Evolutionary conservation across 192 early-diverging fungal genomes (phyloP), one percentile per base, ranked within the genome.

Genomic region (Podila verticillata): DNA sequence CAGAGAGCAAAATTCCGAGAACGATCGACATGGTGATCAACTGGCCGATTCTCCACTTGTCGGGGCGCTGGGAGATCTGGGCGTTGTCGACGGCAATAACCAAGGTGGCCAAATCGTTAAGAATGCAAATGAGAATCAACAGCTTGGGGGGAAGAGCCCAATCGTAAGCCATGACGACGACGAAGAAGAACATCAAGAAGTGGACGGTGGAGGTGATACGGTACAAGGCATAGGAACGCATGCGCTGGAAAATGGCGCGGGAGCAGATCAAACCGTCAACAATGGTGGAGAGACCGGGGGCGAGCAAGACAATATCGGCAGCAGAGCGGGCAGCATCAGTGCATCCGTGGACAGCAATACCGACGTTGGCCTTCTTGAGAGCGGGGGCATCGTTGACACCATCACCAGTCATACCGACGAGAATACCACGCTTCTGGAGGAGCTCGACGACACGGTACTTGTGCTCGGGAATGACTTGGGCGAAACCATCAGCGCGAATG

Each of bases 351-450:
- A 98, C 95, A 57, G 97, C 97, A 85, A 98, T 98, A 71, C 97
- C 97, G 68, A 98, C 96, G 80, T 97, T 94, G 63, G 96, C 96
- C 87, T 97, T 97, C 86, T 98, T 98, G 22, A 99, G 84, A 30
- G 97, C 97, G 19, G 97, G 97, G 26, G 97, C 97, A 84, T 99
- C 97, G 83, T 99, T 99, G 57, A 97, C 95, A 83, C 96, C 96
- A 84, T 97, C 97, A 82, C 97, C 97, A 54, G 96, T 98, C 96
- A 98, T 97, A 75, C 95, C 94, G 65, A 95, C 93, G 10, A 95
- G 77, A 26, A 91, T 77, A 19, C 92, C 93, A 70, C 92, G 90
- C 54, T 95, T 92, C 85, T 98, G 97, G 35, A 98, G 84, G 29
- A 97, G 82, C 84, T 98, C 96, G 57, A 98, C 97, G 19, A 98